phyloP scores from a whole-genome alignment of 1,284 basidiomycete genomes.

The Phellopilus nigrolimitatus region DNA sequence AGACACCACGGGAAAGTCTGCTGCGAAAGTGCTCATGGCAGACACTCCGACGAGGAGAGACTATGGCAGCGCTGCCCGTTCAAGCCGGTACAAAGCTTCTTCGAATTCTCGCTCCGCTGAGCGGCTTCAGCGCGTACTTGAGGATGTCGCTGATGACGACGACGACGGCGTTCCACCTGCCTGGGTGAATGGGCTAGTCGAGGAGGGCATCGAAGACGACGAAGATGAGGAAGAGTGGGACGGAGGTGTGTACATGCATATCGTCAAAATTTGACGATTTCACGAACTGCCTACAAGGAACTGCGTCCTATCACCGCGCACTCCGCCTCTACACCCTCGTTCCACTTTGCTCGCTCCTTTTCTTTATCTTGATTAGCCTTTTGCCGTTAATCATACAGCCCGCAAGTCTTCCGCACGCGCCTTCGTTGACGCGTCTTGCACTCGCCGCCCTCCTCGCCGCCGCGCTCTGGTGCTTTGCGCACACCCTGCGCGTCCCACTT shows the following conservation, averaged over 20 bases:
- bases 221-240: neutral
- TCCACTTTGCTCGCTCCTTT: constrained; percentile 16
- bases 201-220: neutral
- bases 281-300: neutral
- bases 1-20: constrained; percentile 5
- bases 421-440: constrained; percentile 55
- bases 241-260: neutral
- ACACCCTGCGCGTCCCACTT: constrained; percentile 50
- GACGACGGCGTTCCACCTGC: constrained; percentile 3
- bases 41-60: neutral
- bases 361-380: constrained; percentile 13
- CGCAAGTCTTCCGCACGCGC: constrained; percentile 28
- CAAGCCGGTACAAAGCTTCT: neutral
- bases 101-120: constrained; percentile 9
- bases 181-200: constrained; percentile 2
- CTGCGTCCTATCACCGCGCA: constrained; percentile 13
- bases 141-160: neutral
- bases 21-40: neutral
- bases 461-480: constrained; percentile 56
- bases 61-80: constrained; percentile 1
- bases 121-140: constrained; percentile 6
- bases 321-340: constrained; percentile 19
- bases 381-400: constrained; percentile 17
- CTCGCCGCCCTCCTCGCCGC: constrained; percentile 46
- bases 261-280: no score